phyloP scores from a whole-genome alignment of 2,329 filamentous ascomycete species.

The Diaporthe vexans region DNA sequence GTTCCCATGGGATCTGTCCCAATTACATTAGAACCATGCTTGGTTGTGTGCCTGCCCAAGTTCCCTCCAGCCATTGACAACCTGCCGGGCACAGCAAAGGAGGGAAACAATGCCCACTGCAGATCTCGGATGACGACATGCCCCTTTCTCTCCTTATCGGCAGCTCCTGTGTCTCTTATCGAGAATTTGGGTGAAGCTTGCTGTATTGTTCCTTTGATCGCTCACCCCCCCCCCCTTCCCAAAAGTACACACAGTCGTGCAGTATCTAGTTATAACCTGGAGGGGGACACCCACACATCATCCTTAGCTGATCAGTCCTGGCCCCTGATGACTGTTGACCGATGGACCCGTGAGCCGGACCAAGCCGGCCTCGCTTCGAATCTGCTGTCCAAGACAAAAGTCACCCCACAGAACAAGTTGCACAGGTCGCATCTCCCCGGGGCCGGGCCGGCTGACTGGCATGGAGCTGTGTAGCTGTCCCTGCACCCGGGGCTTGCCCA shows the following conservation, averaged over 20 bases:
- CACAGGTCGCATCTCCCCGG: conserved; percentile 1
- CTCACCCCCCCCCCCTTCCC: too few relatives aligned
- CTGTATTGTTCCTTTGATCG: not conserved
- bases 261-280: too few relatives aligned
- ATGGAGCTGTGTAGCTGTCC: not conserved
- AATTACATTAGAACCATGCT: not conserved
- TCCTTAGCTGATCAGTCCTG: not conserved
- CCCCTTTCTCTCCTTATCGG: conserved; percentile 29
- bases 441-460: not conserved
- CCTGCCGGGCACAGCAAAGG: not conserved
- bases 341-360: not conserved
- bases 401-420: conserved; percentile 17
- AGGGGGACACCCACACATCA: not conserved
- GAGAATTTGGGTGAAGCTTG: not conserved
- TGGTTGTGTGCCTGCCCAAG: not conserved
- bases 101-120: conserved; percentile 14
- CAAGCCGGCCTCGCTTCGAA: conserved; percentile 3
- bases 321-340: not conserved
- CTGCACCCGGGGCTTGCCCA: conserved; percentile 20
- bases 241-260: too few relatives aligned
- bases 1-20: not conserved
- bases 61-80: not conserved
- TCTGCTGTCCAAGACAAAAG: conserved; percentile 13
- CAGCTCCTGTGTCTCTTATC: conserved; percentile 3
- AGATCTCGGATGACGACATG: conserved; percentile 28